These are phyloP conservation scores for Phlebiopsis gigantea DNA, from an alignment of 768 basidiomycete species.

Conservation along the genomic window DNA sequence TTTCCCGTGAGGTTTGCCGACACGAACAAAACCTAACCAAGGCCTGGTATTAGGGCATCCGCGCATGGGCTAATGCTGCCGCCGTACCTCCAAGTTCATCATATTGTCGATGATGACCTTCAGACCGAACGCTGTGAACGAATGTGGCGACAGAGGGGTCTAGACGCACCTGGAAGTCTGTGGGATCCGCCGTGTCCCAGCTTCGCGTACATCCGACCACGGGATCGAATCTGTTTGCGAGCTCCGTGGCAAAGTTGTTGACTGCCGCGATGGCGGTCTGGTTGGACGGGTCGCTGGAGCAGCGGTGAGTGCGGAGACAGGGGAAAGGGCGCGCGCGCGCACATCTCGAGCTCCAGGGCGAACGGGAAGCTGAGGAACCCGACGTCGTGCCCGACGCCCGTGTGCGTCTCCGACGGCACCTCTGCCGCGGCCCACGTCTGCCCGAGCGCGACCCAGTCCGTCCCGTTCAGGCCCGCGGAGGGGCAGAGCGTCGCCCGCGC, in stretches of 20 bases:
- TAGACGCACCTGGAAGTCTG: constrained; percentile 47
- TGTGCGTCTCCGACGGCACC: constrained; percentile 42
- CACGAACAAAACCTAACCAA: constrained; percentile 45
- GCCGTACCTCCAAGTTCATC: constrained; percentile 61
- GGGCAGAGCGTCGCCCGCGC: constrained; percentile 45
- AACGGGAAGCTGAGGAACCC: constrained; percentile 72
- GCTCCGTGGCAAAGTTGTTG: constrained; percentile 49
- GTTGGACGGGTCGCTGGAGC: constrained; percentile 50
- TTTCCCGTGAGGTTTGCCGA: constrained; percentile 57
- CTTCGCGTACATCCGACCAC: constrained; percentile 66
- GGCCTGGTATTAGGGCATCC: not conserved
- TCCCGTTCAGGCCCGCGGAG: constrained; percentile 32
- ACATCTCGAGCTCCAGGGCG: constrained; percentile 56
- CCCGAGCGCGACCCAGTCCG: constrained; percentile 55
- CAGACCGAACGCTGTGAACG: not conserved
- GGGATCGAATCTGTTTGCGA: constrained; percentile 54
- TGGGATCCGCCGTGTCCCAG: constrained; percentile 57
- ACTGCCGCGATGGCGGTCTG: constrained; percentile 50
- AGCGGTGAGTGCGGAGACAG: not conserved
- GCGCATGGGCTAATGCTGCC: not conserved
- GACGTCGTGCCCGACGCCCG: constrained; percentile 58
- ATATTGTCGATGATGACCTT: constrained; percentile 76
- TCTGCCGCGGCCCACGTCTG: constrained; percentile 46
- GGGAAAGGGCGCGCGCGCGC: constrained; percentile 21
- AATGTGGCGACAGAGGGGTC: not conserved